Base-by-base conservation (phyloP, 345 rosid species). In the Salix exigua region DNA sequence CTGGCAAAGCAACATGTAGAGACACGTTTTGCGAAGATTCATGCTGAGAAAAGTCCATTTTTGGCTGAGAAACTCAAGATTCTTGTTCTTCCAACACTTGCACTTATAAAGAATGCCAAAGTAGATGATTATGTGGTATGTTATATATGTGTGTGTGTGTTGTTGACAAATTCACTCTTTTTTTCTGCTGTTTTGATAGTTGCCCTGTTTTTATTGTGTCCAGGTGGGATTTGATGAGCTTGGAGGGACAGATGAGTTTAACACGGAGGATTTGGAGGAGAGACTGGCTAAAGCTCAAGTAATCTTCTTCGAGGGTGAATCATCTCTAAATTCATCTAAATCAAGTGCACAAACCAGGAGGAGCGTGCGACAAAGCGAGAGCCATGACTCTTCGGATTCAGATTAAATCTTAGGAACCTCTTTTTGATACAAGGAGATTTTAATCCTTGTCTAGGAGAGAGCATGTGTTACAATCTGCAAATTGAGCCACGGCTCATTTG, bases 11-110 rank as follows among this genome's bases (percentile, higher is more conserved):
- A 89, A 75, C 98, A 96, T 71, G 82, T 92, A 65, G 99, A 96
- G 91, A 96, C 98, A 4, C 97, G 97, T 31, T 96, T 96, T 79
- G 91, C 92, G 72, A 94, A 92, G 83, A 89, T 94, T 12, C 89
- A 94, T n/a, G 99, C 98, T 0, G 99, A 96, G 91, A 96, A 96
- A 84, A 96, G 97, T 83, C 98, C 98, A 7, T 96, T 94, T 66
- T 86, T 96, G 81, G 90, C 99, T 5, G 99, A 96, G 84, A 91
- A 82, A 82, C 95, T 96, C 37, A 96, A 91, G 91, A 94, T 96
- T 28, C 82, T 85, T 30, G 97, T 94, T 77, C 98, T 96, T 78
- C 99, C 99, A 0, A 96, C 99, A 17, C 92, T 96, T 74, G 98
- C 97, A 21, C 97, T 96, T 10, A 84, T 96, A 14, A 96, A 92